Percentiles rank a stretch among this genome's conserved stretches.
Evolutionary conservation across 495 filamentous ascomycete species (phyloP).

Genomic region (Penicillium subrubescens): DNA sequence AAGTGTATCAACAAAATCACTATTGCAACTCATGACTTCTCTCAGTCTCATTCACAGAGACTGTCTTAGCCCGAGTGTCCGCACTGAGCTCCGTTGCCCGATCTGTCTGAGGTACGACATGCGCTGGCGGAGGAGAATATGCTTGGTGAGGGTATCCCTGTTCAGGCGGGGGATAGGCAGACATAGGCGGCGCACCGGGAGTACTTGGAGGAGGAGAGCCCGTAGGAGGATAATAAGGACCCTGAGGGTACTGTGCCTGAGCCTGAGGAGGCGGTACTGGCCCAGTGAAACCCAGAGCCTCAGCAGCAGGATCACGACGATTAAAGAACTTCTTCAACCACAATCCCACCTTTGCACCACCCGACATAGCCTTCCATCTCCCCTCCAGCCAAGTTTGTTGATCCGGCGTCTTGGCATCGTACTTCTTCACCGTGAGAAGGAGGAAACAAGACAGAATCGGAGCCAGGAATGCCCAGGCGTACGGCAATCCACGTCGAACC

Average conservation of each 20-base stretch:
- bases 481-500: conserved; percentile 43
- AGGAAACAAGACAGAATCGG: conserved; percentile 34
- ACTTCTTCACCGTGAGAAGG: conserved; percentile 37
- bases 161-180: conserved; percentile 4
- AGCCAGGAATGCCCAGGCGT: conserved; percentile 35
- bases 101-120: not conserved
- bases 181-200: conserved; percentile 9
- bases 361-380: conserved; percentile 37
- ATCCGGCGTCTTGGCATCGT: conserved; percentile 30
- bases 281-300: not conserved
- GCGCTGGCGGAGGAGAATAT: not conserved
- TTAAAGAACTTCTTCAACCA: conserved; percentile 43
- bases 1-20: not conserved
- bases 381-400: conserved; percentile 21
- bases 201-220: conserved; percentile 5
- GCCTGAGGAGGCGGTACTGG: conserved; percentile 1
- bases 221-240: conserved; percentile 6
- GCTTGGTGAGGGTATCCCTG: conserved; percentile 2
- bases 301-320: conserved; percentile 14
- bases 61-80: conserved; percentile 13
- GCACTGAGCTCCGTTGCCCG: conserved; percentile 6
- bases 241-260: conserved; percentile 1
- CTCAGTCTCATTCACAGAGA: conserved; percentile 11
- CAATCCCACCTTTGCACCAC: conserved; percentile 31
- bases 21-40: not conserved